These are phyloP conservation scores for Saccharomycopsis synnaedendra DNA, from an alignment of 805 yeast genomes.

Conservation along the genomic window DNA sequence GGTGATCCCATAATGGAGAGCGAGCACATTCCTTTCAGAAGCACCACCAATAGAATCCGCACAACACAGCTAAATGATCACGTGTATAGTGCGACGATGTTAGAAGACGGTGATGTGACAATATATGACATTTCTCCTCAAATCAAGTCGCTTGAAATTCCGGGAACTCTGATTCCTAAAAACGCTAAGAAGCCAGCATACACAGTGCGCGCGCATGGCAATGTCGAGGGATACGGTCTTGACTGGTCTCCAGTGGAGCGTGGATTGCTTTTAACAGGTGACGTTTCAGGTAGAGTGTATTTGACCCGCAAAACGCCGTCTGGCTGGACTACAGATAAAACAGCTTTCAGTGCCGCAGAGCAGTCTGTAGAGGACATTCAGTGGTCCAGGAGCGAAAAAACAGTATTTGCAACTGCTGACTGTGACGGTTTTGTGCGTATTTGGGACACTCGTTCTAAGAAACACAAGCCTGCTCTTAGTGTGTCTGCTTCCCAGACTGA, in stretches of 20 bases:
- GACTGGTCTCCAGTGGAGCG: slow-evolving; percentile 91
- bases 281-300: slow-evolving; percentile 72
- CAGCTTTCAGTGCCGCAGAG: slow-evolving; percentile 53
- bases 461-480: slow-evolving; percentile 82
- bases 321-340: slow-evolving; percentile 77
- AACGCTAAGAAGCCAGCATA: slow-evolving; percentile 68
- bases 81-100: slow-evolving; percentile 75
- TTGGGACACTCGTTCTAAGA: slow-evolving; percentile 94
- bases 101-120: slow-evolving; percentile 82
- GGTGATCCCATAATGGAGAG: slow-evolving; percentile 81
- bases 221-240: slow-evolving; percentile 93
- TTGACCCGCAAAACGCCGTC: slow-evolving; percentile 67
- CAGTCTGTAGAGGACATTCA: slow-evolving; percentile 92
- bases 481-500: slow-evolving; percentile 73
- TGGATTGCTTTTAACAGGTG: slow-evolving; percentile 84
- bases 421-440: slow-evolving; percentile 84
- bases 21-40: slow-evolving; percentile 63
- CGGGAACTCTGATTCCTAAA: slow-evolving; percentile 77
- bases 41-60: slow-evolving; percentile 83
- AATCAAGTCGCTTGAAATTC: slow-evolving; percentile 71
- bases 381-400: slow-evolving; percentile 86
- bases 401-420: slow-evolving; percentile 94
- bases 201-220: slow-evolving; percentile 77
- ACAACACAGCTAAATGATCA: slow-evolving; percentile 43
- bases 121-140: slow-evolving; percentile 78